These are phyloP conservation scores for Xylaria digitata DNA, from an alignment of 2,329 filamentous ascomycete genomes.

Conservation along the genomic window DNA sequence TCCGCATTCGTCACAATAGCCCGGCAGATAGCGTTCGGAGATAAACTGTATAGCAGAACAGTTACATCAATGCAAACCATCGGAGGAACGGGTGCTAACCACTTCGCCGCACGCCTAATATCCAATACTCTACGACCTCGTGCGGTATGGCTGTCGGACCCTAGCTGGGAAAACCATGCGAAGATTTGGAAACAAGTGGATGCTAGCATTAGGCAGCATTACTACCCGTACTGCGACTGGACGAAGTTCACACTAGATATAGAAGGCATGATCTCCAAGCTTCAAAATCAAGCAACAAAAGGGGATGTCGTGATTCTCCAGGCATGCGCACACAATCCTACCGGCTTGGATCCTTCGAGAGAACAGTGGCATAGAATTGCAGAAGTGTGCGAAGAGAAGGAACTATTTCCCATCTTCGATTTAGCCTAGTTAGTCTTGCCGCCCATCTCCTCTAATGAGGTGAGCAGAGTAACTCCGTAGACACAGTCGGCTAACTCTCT, in stretches of 20 bases:
- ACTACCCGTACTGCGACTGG: conserved; percentile 51
- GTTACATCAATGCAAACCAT: conserved; percentile 52
- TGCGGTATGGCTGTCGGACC: conserved; percentile 50
- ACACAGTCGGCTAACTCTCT: background rate
- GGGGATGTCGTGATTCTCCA: conserved; percentile 54
- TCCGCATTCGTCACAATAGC: conserved; percentile 43
- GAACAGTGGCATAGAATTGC: conserved; percentile 52
- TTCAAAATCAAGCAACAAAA: conserved; percentile 43
- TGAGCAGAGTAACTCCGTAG: too few relatives aligned
- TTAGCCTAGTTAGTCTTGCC: conserved; percentile 48
- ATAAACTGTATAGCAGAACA: conserved; percentile 13
- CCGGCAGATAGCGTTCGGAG: conserved; percentile 46
- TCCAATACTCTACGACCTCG: conserved; percentile 38
- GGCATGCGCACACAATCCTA: conserved; percentile 55
- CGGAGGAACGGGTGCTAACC: conserved; percentile 53
- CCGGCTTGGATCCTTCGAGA: conserved; percentile 51
- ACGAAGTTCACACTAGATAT: conserved; percentile 47
- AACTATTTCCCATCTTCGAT: conserved; percentile 53
- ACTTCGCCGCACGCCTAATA: conserved; percentile 48
- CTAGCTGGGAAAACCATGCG: conserved; percentile 51
- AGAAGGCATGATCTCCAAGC: conserved; percentile 43
- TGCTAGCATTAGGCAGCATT: conserved; percentile 36
- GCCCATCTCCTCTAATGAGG: background rate
- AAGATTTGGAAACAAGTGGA: conserved; percentile 48
- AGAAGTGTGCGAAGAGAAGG: conserved; percentile 46